Conservation (phyloP, 345 rosid genomes). For the Acer saccharum region DNA sequence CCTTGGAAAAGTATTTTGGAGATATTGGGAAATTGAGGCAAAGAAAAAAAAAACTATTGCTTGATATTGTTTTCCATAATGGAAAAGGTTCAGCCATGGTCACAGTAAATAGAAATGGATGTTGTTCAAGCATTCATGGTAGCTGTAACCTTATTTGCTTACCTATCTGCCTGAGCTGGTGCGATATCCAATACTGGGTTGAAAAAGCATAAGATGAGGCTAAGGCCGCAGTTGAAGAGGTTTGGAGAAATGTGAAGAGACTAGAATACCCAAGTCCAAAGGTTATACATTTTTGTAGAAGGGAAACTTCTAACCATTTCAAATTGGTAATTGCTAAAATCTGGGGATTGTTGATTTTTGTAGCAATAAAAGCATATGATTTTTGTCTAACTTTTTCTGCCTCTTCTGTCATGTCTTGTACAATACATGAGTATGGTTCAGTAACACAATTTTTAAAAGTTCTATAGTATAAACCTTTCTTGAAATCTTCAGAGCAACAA, state of each 20-base stretch:
- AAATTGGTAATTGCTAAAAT: neutral
- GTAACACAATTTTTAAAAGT: neutral
- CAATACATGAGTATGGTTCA: neutral
- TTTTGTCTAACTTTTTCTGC: neutral
- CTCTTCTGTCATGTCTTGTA: neutral
- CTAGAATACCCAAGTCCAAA: slow-evolving; percentile 1
- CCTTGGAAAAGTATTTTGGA: neutral
- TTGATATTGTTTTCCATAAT: neutral
- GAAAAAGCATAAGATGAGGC: neutral
- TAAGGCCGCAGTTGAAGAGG: neutral
- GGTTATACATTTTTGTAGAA: neutral
- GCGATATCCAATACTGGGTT: neutral
- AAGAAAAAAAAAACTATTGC: neutral
- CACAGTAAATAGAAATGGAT: neutral
- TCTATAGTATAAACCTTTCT: neutral
- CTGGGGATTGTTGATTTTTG: neutral
- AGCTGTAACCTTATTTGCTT: neutral
- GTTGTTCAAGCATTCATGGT: neutral
- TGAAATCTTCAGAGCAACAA: neutral
- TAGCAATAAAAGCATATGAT: neutral
- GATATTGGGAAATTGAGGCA: neutral
- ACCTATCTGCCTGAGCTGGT: neutral
- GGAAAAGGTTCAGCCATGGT: neutral
- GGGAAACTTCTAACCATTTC: neutral
- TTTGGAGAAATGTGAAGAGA: slow-evolving; percentile 1